Percentiles rank a stretch among this genome's conserved stretches.
Conservation (phyloP, 768 basidiomycete species). For the Trametopsis cervina region DNA sequence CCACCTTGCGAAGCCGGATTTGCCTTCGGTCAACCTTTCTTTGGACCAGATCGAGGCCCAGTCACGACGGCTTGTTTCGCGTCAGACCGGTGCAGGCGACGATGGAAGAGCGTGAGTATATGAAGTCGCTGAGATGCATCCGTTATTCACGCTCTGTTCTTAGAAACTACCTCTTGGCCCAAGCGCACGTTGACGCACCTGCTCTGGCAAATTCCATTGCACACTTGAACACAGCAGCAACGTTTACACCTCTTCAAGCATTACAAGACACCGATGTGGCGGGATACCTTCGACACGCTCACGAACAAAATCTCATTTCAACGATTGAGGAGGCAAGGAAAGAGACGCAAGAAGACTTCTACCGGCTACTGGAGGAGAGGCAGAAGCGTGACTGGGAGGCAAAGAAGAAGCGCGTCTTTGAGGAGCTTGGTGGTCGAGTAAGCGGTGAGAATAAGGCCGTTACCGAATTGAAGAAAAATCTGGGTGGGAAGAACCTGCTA, state of each 20-base stretch:
- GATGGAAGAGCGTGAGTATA: slow-evolving; percentile 63
- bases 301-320: slow-evolving; percentile 91
- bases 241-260: slow-evolving; percentile 85
- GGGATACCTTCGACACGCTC: slow-evolving; percentile 90
- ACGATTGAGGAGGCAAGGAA: slow-evolving; percentile 88
- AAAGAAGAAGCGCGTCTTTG: slow-evolving; percentile 84
- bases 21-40: slow-evolving; percentile 84
- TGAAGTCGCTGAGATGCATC: background rate
- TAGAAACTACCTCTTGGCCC: slow-evolving; percentile 89
- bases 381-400: slow-evolving; percentile 82
- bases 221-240: slow-evolving; percentile 71
- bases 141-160: background rate
- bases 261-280: slow-evolving; percentile 92
- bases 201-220: slow-evolving; percentile 79
- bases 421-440: slow-evolving; percentile 74
- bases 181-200: slow-evolving; percentile 91
- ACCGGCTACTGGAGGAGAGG: slow-evolving; percentile 69
- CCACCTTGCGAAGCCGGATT: slow-evolving; percentile 69
- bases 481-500: slow-evolving; percentile 49
- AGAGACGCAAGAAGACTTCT: slow-evolving; percentile 82
- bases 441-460: slow-evolving; percentile 48
- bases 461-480: slow-evolving; percentile 55
- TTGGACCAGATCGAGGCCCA: slow-evolving; percentile 95
- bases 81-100: slow-evolving; percentile 60
- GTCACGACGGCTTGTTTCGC: slow-evolving; percentile 75